Evolutionary conservation across 2,329 filamentous ascomycete species (phyloP), one percentile per base, ranked within the genome.

Genomic region (Massarina eburnea): DNA sequence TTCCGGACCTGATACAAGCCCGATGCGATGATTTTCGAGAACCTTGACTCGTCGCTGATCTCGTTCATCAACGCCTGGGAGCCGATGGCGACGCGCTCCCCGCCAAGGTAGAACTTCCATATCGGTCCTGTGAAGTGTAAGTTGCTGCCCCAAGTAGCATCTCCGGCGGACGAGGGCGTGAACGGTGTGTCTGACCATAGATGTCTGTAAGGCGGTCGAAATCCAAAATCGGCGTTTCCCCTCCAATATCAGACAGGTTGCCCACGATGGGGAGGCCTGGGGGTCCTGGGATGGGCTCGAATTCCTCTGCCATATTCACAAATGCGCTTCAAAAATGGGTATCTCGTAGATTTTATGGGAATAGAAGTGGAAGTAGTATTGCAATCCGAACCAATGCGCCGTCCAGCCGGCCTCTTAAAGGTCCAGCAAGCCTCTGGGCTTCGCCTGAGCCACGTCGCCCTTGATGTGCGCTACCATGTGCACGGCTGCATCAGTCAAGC

Each of bases 251-350:
- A 43, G 73, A 71, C 22, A 86, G 62, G 55, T 89, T 86, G 21
- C 86, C 86, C 19, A 89, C 51, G 20, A 89, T 65, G 1, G 84
- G 86, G 45, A 86, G 71, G 2, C 81, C 83, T 43, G 76, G 76
- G 20, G 85, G 85, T 37, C 81, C 78, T 1, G 86, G 85, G 42
- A 89, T 85, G 2, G 78, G 73, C 17, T 61, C 55, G 15, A 18
- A 19, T 18, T 32, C 3, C 15, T 17, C 35, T 9, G 20, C 21
- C 35, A 38, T 38, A 38, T 24, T 14, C 27, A 14, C 5, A 14
- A 30, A 7, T n/a, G n/a, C n/a, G n/a, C n/a, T 5, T 30, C 12
- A 30, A 30, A 30, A 7, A 14, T 8, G 12, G 12, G 27, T 30
- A 14, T n/a, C n/a, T n/a, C n/a, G n/a, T n/a, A n/a, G n/a, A n/a